Evolutionary conservation across 2,329 filamentous ascomycete species (phyloP), one percentile per base, ranked within the genome.

Genomic region (Neopestalotiopsis sp.): DNA sequence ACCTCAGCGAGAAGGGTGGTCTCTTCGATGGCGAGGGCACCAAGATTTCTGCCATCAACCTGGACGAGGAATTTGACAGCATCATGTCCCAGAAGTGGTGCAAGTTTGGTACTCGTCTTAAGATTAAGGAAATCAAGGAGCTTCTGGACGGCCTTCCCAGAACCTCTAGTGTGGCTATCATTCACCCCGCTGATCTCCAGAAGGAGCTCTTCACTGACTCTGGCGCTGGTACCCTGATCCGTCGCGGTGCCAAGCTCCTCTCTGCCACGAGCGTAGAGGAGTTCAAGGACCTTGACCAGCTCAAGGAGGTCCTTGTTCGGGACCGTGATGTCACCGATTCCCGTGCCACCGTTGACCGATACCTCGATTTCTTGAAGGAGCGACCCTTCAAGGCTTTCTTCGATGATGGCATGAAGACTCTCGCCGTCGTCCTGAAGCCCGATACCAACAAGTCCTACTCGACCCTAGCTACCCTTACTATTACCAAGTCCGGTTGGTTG

Each of bases 91-190:
- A 98, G 83, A 90, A 93, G 75, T 99, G 95, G 96, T 96, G 97
- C 81, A 91, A 94, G 78, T 97, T 96, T 79, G 96, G 96, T 71
- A 98, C 95, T 49, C 90, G 95, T 71, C 87, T 98, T 72, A 99
- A 99, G 90, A 98, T 99, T 81, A 94, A 93, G 83, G 94, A 99
- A 84, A 97, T 97, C 83, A 97, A 97, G 86, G 94, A 97, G 69
- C 88, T 99, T 34, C 85, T 99, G 66, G 93, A 94, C 74, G 91
- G 93, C 64, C 89, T 99, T 20, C 96, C 96, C 65, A 91, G 94
- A 75, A 95, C 93, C 68, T 98, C 95, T 20, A 97, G 94, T 75
- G 95, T 99, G 64, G 96, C 96, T 71, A 98, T 99, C 77, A 99
- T 98, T 75, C 95, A 98, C 82, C 95, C 96, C 2, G 94, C 93